Evolutionary conservation across 2,329 filamentous ascomycete genomes (phyloP), one percentile per base, ranked within the genome.

Genomic region (Ceratocystiopsis minuta): DNA sequence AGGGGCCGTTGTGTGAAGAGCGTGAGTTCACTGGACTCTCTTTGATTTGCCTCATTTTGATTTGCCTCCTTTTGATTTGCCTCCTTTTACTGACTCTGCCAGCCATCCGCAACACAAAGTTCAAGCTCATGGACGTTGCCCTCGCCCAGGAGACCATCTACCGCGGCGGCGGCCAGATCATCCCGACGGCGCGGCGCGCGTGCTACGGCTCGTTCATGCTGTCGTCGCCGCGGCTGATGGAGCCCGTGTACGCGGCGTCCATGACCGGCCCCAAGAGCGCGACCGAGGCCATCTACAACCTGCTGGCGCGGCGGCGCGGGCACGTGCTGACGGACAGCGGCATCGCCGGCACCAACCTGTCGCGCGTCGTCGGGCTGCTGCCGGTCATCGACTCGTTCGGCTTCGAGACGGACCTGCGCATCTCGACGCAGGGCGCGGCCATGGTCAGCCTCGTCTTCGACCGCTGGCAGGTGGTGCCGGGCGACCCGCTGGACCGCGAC

Each of bases 301-400:
- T 94, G 9, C 75, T 98, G 17, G 81, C 87, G 7, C 75, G 85
- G 40, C 77, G 90, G 45, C 71, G 90, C 51, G 90, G 90, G 1
- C 90, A 98, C 60, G 88, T 98, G 24, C 67, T 98, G 20, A 79
- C 82, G n/a, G 90, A 98, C 56, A 85, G 84, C 0, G 87, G 87
- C 14, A 84, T 98, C 46, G 86, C 88, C 0, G 90, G 90, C 18
- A 96, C 90, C 11, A 90, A 88, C 5, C 70, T 98, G 12, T 96
- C 95, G 61, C 80, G 82, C 17, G 87, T 95, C 41, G 82, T 79
- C 53, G 90, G 90, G 4, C 68, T 96, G 39, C 77, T 98, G 43
- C 90, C 90, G 11, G 90, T 96, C 45, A 94, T 98, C 55, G 90
- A 98, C 64, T 86, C 79, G 28, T 98, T 98, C 55, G 90, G 90